Base-by-base conservation (phyloP, 768 basidiomycete species). In the Suillus bovinus region DNA sequence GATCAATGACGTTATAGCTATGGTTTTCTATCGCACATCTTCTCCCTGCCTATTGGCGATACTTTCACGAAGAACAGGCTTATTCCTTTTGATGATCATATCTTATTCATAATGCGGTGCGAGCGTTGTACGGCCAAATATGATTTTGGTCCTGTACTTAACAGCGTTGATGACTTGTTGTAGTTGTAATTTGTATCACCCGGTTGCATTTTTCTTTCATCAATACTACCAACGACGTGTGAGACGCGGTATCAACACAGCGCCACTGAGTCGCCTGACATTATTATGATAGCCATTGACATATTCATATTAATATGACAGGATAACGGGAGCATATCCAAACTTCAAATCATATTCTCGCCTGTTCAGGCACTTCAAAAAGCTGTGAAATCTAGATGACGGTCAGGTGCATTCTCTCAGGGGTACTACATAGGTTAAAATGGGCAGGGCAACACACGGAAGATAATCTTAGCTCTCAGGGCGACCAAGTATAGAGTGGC, bases 1-100 rank as follows among this genome's bases (percentile, higher is more conserved):
- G 14, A 61, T 27, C n/a, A n/a, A 42, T 17, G 24, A 11, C 1
- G n/a, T 31, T 5, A 9, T 36, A 61, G 61, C 13, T 61, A 14
- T 61, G 61, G 61, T 59, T 61, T 39, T 61, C 61, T 13, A 31
- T 61, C 24, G 61, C 52, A 9, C 41, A 60, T 60, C 61, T 61
- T 59, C 61, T 61, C 57, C 61, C 61, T n/a, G 61, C 57, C 31
- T 61, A 61, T 60, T 61, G 61, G 61, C 38, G 61, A 4, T 61
- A 60, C 22, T 46, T 41, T 33, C 58, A 60, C 24, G 59, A n/a
- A 56, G 38, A 24, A 17, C 38, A 20, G 10, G 2, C 38, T 13
- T 38, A 55, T 38, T 10, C 22, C 9, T 56, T 56, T 27, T 39
- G 36, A 56, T 39, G 5, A 20, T 20, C 10, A 27, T 17, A 22